Percentiles rank a stretch among this genome's conserved stretches.
phyloP scores from a whole-genome alignment of 192 early-diverging fungal species.

The Diversispora eburnea region DNA sequence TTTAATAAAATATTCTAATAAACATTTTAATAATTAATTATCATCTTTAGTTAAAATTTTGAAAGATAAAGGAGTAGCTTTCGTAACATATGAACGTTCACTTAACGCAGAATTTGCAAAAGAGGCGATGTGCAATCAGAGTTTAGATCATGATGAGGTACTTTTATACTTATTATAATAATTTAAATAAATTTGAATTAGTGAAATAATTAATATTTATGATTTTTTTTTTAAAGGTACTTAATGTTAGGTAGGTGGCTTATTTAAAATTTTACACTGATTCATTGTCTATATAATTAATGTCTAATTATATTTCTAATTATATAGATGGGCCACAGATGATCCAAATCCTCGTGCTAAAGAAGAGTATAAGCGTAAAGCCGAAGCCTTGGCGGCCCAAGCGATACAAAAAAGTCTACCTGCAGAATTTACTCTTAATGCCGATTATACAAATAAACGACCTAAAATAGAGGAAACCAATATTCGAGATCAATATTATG shows the following conservation, averaged over 20 bases:
- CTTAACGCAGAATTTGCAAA: conserved; percentile 83
- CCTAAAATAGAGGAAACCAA: conserved; percentile 1
- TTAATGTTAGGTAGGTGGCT: conserved; percentile 35
- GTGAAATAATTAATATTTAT: not conserved
- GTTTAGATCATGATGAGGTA: conserved; percentile 74
- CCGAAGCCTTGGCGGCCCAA: conserved; percentile 55
- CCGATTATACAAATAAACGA: conserved; percentile 16
- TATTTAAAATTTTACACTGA: not conserved
- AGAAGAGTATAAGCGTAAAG: conserved; percentile 52
- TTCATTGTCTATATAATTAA: not conserved
- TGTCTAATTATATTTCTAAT: conserved; percentile 40
- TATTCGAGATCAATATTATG: conserved; percentile 21
- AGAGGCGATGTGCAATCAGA: conserved; percentile 83
- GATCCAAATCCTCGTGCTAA: conserved; percentile 67
- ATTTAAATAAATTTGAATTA: not conserved
- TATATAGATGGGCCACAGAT: conserved; percentile 74
- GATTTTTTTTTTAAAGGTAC: conserved; percentile 5
- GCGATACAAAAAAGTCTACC: conserved; percentile 57
- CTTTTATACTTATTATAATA: not conserved
- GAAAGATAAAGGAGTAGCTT: conserved; percentile 70
- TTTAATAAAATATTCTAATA: no score
- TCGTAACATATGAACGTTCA: conserved; percentile 71
- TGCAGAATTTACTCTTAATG: conserved; percentile 34
- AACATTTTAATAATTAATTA: not conserved
- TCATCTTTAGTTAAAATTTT: conserved; percentile 61